Percentiles rank a stretch among this genome's conserved stretches.
Evolutionary conservation across 2,329 filamentous ascomycete species (phyloP).

Genomic region (Talaromyces sp.): DNA sequence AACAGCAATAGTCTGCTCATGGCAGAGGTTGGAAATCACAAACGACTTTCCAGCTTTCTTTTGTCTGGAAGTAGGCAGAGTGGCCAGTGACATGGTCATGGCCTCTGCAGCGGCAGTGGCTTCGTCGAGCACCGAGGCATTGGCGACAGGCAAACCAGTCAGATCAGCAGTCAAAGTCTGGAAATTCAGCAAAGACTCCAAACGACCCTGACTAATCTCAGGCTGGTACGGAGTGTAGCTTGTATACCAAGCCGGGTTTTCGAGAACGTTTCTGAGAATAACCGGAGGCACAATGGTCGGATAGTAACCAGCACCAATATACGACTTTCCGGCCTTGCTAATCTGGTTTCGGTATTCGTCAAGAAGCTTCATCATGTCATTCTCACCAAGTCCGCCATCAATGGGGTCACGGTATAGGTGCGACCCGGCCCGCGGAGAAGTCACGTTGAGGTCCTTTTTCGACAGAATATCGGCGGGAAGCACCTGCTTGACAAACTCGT

Average conservation of each 20-base stretch:
- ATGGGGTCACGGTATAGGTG: slow-evolving; percentile 34
- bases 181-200: slow-evolving; percentile 91
- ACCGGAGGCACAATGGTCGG: slow-evolving; percentile 80
- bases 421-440: slow-evolving; percentile 36
- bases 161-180: slow-evolving; percentile 89
- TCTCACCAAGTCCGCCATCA: slow-evolving; percentile 42
- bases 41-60: slow-evolving; percentile 74
- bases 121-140: slow-evolving; percentile 87
- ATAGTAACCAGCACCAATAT: slow-evolving; percentile 86
- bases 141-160: slow-evolving; percentile 79
- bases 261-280: slow-evolving; percentile 85
- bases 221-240: slow-evolving; percentile 97
- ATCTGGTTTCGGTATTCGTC: slow-evolving; percentile 49
- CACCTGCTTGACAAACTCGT: slow-evolving; percentile 80
- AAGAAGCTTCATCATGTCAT: slow-evolving; percentile 36
- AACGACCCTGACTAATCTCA: slow-evolving; percentile 89
- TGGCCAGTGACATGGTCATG: slow-evolving; percentile 85
- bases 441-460: slow-evolving; percentile 55
- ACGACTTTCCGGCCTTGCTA: slow-evolving; percentile 54
- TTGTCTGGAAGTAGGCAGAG: slow-evolving; percentile 62
- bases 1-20: slow-evolving; percentile 80
- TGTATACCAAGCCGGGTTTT: slow-evolving; percentile 95
- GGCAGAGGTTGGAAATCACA: slow-evolving; percentile 74
- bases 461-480: slow-evolving; percentile 75
- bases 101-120: slow-evolving; percentile 89